Conservation (phyloP, 164 flowering plant species). For the Pachysandra terminalis region DNA sequence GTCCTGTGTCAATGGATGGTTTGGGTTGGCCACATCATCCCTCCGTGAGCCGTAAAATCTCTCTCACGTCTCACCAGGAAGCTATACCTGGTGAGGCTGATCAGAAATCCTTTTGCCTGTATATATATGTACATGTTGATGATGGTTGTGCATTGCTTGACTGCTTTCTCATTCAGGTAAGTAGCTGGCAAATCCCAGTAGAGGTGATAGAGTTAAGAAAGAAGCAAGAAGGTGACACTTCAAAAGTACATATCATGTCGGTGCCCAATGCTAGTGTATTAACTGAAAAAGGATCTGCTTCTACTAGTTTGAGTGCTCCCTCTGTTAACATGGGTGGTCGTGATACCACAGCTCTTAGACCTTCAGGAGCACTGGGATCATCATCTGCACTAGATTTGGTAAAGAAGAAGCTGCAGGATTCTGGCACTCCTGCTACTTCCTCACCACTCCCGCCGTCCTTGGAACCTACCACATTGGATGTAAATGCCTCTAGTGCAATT, state of each 20-base stretch:
- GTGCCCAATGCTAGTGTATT: slow-evolving; percentile 30
- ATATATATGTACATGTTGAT: no score
- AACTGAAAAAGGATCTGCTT: slow-evolving; percentile 50
- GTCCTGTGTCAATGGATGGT: no score
- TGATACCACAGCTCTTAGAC: slow-evolving; percentile 67
- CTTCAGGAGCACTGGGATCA: slow-evolving; percentile 40
- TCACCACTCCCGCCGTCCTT: slow-evolving; percentile 43
- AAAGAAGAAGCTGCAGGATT: slow-evolving; percentile 90
- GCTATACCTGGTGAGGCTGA: no score
- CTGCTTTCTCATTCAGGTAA: slow-evolving; percentile 45
- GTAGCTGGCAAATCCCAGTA: slow-evolving; percentile 94
- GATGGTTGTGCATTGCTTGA: neutral
- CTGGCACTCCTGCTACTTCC: slow-evolving; percentile 62
- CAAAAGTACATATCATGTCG: slow-evolving; percentile 30
- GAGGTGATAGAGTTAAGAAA: slow-evolving; percentile 75
- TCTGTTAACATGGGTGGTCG: slow-evolving; percentile 83
- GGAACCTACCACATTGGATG: slow-evolving; percentile 33
- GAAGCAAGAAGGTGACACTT: slow-evolving; percentile 53
- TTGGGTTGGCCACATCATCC: no score
- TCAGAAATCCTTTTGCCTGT: no score
- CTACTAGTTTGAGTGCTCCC: slow-evolving; percentile 65
- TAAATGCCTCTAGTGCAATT: slow-evolving; percentile 55
- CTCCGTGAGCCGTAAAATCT: no score
- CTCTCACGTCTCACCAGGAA: no score
- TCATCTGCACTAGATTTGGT: slow-evolving; percentile 92